A percentile compares a stretch with the other conserved stretches of the same genome.
These are phyloP conservation scores for Neopestalotiopsis rosae DNA, from an alignment of 2,329 filamentous ascomycete species.

Conservation along the genomic window DNA sequence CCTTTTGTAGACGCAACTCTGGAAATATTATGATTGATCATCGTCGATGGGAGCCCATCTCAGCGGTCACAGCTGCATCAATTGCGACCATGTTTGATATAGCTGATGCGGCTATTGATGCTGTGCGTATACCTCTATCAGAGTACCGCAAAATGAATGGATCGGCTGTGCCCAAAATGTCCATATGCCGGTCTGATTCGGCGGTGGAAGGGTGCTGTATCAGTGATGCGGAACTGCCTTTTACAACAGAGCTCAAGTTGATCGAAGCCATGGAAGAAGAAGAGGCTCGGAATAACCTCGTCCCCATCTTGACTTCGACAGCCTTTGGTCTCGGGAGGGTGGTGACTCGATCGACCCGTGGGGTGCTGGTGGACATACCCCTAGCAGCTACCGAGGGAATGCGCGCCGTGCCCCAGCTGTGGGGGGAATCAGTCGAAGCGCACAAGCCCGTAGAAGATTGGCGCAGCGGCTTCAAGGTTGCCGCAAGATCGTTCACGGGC, in stretches of 20 bases:
- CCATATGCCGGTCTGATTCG: slow-evolving; percentile 16
- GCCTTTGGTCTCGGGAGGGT: not conserved
- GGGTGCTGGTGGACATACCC: slow-evolving; percentile 23
- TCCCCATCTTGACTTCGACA: not conserved
- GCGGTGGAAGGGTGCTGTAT: slow-evolving; percentile 18
- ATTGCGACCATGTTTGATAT: slow-evolving; percentile 23
- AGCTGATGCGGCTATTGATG: slow-evolving; percentile 19
- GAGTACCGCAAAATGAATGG: slow-evolving; percentile 6
- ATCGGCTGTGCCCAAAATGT: not conserved
- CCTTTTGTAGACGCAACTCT: not conserved
- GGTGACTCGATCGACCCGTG: slow-evolving; percentile 7
- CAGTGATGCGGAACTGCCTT: slow-evolving; percentile 5
- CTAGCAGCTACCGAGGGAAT: slow-evolving; percentile 25
- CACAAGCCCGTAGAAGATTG: slow-evolving; percentile 19
- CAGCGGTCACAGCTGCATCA: slow-evolving; percentile 23
- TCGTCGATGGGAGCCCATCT: slow-evolving; percentile 26
- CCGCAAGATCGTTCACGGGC: slow-evolving; percentile 21
- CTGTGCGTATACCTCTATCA: slow-evolving; percentile 20
- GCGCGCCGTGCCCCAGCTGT: slow-evolving; percentile 24
- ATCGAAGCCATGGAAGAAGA: not conserved
- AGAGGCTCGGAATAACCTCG: not conserved
- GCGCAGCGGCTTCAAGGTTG: slow-evolving; percentile 22
- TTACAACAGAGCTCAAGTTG: not conserved
- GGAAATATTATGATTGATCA: slow-evolving; percentile 12
- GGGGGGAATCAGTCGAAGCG: slow-evolving; percentile 23